These are phyloP conservation scores for Bruguiera parviflora DNA, from an alignment of 345 rosid species.

Conservation along the genomic window DNA sequence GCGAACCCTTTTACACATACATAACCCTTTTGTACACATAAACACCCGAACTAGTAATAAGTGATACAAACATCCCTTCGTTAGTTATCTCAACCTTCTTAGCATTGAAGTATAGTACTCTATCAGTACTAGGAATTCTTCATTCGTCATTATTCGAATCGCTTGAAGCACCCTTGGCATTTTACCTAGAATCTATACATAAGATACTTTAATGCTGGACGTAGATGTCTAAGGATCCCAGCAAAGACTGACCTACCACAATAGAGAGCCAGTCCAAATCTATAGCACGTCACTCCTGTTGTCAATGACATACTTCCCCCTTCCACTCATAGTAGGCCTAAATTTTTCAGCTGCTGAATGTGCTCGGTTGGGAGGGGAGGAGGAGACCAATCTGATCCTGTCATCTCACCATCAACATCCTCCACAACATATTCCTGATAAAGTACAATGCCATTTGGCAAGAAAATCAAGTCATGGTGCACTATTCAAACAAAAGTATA, in stretches of 20 bases:
- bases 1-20: no score
- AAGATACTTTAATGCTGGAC: background rate
- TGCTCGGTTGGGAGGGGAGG: conserved; percentile 86
- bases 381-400: conserved; percentile 84
- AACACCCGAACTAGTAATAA: background rate
- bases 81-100: conserved; percentile 8
- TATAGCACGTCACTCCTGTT: conserved; percentile 20
- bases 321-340: conserved; percentile 64
- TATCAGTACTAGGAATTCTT: conserved; percentile 9
- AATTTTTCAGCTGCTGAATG: conserved; percentile 83
- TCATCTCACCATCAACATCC: conserved; percentile 91
- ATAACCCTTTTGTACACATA: no score
- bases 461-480: background rate
- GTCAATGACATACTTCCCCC: background rate
- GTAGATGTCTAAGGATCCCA: background rate
- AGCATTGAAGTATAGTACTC: conserved; percentile 7
- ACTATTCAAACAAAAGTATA: background rate
- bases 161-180: background rate
- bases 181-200: conserved; percentile 8
- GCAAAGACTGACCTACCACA: conserved; percentile 28
- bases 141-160: conserved; percentile 10
- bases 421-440: conserved; percentile 95
- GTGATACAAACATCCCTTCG: conserved; percentile 3
- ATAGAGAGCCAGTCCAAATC: conserved; percentile 26
- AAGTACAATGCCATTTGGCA: conserved; percentile 1